Conservation (phyloP, 177 flowering plant genomes). For the Tripterygium wilfordii region DNA sequence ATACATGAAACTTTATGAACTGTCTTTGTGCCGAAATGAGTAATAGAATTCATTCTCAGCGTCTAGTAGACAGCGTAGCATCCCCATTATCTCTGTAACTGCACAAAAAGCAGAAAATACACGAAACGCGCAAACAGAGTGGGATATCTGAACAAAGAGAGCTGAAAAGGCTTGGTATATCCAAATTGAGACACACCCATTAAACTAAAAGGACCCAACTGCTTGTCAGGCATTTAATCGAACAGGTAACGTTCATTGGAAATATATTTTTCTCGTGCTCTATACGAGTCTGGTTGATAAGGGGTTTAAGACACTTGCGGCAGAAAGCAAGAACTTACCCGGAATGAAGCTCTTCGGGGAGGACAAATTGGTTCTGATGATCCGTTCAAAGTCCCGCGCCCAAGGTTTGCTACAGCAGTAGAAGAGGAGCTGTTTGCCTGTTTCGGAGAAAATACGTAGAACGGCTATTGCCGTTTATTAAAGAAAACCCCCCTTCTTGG, state of each 20-base stretch:
- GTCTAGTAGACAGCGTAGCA: conserved; percentile 9
- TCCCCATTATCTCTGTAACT: conserved; percentile 24
- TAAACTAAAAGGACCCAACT: conserved; percentile 3
- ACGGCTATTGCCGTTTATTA: too few relatives aligned
- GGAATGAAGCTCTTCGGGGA: background rate
- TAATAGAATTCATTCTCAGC: conserved; percentile 29
- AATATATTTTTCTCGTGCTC: too few relatives aligned
- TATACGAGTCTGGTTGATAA: too few relatives aligned
- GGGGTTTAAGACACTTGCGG: too few relatives aligned
- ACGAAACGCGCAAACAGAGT: conserved; percentile 3
- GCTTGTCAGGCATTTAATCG: conserved; percentile 2
- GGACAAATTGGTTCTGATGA: background rate
- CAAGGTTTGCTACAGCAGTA: too few relatives aligned
- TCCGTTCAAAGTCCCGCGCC: too few relatives aligned
- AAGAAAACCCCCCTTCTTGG: too few relatives aligned
- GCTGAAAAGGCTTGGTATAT: background rate
- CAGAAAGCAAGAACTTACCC: conserved; percentile 10
- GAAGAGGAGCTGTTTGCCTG: too few relatives aligned
- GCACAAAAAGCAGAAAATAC: background rate
- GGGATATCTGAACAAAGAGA: background rate
- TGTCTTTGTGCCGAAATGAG: conserved; percentile 18
- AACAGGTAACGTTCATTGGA: conserved; percentile 1
- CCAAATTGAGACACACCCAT: conserved; percentile 16
- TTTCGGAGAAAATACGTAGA: too few relatives aligned
- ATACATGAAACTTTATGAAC: conserved; percentile 10